These are phyloP conservation scores for Cudoniella acicularis DNA, from an alignment of 495 filamentous ascomycete species.

Conservation along the genomic window DNA sequence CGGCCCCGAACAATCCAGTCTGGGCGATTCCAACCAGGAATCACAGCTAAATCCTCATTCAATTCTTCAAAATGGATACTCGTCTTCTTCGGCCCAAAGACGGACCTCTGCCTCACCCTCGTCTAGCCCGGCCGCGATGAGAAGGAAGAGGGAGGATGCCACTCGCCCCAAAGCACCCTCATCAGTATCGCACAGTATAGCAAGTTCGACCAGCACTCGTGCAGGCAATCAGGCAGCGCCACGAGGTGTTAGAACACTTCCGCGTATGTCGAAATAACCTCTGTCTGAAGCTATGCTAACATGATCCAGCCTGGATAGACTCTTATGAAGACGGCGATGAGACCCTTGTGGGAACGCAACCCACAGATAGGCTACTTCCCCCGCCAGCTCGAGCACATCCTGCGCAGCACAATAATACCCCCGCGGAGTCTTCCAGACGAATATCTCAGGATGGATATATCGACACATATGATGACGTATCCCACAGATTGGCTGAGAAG, in stretches of 20 bases:
- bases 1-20: conserved; percentile 7
- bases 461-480: conserved; percentile 30
- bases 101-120: conserved; percentile 11
- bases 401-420: conserved; percentile 58
- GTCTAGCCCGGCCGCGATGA: conserved; percentile 11
- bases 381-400: conserved; percentile 46
- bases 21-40: not conserved
- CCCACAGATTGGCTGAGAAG: conserved; percentile 7
- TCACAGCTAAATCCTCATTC: conserved; percentile 13
- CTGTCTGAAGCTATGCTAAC: conserved; percentile 20
- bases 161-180: conserved; percentile 15
- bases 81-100: not conserved
- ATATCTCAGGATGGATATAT: conserved; percentile 53
- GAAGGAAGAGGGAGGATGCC: conserved; percentile 4
- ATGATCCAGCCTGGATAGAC: conserved; percentile 48
- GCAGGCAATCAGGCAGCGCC: conserved; percentile 26
- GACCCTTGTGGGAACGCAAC: conserved; percentile 15
- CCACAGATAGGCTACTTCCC: conserved; percentile 33
- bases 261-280: conserved; percentile 29
- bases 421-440: conserved; percentile 40
- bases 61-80: conserved; percentile 19
- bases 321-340: conserved; percentile 38
- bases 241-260: conserved; percentile 34
- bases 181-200: conserved; percentile 16
- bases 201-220: conserved; percentile 13